Conservation (phyloP, 108 stramenopile genomes). For the Heterococcus sp. region DNA sequence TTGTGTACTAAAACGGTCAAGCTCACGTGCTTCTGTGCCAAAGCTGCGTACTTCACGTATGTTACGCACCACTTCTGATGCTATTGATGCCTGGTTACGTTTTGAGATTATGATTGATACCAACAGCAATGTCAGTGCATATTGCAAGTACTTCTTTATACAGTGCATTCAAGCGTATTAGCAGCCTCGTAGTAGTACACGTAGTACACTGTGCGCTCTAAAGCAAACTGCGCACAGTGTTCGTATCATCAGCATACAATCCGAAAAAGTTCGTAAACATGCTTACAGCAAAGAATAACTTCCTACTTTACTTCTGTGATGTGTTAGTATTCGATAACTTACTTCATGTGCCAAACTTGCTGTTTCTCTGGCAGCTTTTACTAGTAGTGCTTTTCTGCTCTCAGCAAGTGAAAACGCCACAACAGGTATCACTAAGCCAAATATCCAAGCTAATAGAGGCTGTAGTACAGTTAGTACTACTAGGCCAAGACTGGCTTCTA, state of each 20-base stretch:
- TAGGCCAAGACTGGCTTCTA: constrained; percentile 25
- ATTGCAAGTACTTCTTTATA: no score
- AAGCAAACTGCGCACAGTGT: no score
- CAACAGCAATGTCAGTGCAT: no score
- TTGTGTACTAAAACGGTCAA: constrained; percentile 2
- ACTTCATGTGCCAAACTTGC: not conserved
- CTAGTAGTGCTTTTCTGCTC: not conserved
- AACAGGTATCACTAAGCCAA: constrained; percentile 28
- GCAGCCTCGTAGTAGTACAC: no score
- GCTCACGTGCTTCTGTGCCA: constrained; percentile 24
- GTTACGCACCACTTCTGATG: constrained; percentile 13
- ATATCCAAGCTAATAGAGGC: constrained; percentile 36
- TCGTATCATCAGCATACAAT: no score
- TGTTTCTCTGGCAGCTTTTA: not conserved
- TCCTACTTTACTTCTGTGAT: no score
- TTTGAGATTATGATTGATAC: no score
- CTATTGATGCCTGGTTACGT: not conserved
- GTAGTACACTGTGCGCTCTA: no score
- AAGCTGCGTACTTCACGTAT: constrained; percentile 39
- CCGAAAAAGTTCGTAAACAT: no score
- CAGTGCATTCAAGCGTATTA: no score
- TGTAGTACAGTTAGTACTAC: constrained; percentile 22
- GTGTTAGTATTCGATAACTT: no score
- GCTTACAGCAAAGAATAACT: no score
- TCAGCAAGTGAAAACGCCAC: constrained; percentile 6